These are phyloP conservation scores for Schizochytrium sp. DNA, from an alignment of 108 stramenopile species.

Conservation along the genomic window DNA sequence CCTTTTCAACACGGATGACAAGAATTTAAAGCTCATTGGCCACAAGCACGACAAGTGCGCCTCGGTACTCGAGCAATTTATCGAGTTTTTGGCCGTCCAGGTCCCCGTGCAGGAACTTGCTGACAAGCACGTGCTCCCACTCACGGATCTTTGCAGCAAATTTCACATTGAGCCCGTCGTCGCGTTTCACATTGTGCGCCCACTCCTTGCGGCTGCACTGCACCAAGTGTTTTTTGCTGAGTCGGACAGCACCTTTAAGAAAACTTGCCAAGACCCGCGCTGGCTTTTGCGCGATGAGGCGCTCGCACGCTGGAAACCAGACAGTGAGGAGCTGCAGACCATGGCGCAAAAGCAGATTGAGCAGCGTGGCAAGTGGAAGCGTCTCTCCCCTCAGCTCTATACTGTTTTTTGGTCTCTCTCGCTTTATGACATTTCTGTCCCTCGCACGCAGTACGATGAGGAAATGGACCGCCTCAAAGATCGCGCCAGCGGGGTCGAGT, in stretches of 20 bases:
- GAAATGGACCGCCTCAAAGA: neutral
- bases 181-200: neutral
- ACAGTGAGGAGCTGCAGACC: neutral
- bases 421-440: neutral
- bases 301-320: neutral
- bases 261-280: neutral
- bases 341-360: neutral
- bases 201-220: neutral
- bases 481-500: neutral
- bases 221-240: neutral
- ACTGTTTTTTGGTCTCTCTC: neutral
- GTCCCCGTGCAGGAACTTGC: neutral
- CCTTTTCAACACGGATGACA: neutral
- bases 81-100: constrained; percentile 13
- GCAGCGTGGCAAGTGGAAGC: neutral
- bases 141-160: neutral
- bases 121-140: neutral
- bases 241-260: neutral
- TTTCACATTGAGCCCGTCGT: constrained; percentile 1
- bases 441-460: neutral
- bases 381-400: neutral
- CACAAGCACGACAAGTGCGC: constrained; percentile 11
- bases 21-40: neutral
- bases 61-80: neutral
- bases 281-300: neutral